Evolutionary conservation across 108 stramenopile genomes (phyloP).

Genomic region (Cyclotella baltica): DNA sequence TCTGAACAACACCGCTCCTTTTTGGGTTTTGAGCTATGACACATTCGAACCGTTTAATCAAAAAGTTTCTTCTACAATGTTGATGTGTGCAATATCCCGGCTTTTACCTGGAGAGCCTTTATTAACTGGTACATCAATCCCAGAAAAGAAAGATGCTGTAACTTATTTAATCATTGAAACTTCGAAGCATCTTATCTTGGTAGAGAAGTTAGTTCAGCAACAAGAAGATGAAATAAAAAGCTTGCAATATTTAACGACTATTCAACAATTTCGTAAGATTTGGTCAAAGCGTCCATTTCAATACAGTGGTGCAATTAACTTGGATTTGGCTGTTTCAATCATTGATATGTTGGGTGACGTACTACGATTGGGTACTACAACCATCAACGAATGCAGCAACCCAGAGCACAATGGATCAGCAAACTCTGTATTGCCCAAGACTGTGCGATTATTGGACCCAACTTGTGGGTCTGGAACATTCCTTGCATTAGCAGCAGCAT

Average conservation of each 20-base stretch:
- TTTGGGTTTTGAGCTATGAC: slow-evolving; percentile 35
- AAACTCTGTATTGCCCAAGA: background rate
- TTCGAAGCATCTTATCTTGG: slow-evolving; percentile 13
- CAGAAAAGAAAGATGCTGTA: slow-evolving; percentile 16
- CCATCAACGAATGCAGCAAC: background rate
- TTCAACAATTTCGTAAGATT: slow-evolving; percentile 12
- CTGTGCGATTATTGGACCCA: slow-evolving; percentile 60
- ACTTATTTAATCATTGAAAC: slow-evolving; percentile 56
- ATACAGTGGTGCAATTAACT: slow-evolving; percentile 76
- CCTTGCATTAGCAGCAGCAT: slow-evolving; percentile 57
- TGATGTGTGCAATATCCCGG: slow-evolving; percentile 61
- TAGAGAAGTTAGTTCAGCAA: slow-evolving; percentile 5
- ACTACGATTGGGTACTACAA: background rate
- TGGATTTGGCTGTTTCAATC: slow-evolving; percentile 55
- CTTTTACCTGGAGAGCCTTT: slow-evolving; percentile 51
- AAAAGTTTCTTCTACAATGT: slow-evolving; percentile 59
- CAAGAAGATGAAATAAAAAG: background rate
- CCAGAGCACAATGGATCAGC: slow-evolving; percentile 2
- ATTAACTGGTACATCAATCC: slow-evolving; percentile 23
- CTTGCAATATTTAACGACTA: background rate
- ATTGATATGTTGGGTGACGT: slow-evolving; percentile 57
- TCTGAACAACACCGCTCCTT: background rate
- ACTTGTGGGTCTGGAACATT: slow-evolving; percentile 79
- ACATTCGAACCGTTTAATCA: slow-evolving; percentile 42
- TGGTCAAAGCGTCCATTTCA: slow-evolving; percentile 77